A percentile compares a stretch with the other conserved stretches of the same genome.
Conservation (phyloP, 1,284 basidiomycete species). For the Trametes pubescens region DNA sequence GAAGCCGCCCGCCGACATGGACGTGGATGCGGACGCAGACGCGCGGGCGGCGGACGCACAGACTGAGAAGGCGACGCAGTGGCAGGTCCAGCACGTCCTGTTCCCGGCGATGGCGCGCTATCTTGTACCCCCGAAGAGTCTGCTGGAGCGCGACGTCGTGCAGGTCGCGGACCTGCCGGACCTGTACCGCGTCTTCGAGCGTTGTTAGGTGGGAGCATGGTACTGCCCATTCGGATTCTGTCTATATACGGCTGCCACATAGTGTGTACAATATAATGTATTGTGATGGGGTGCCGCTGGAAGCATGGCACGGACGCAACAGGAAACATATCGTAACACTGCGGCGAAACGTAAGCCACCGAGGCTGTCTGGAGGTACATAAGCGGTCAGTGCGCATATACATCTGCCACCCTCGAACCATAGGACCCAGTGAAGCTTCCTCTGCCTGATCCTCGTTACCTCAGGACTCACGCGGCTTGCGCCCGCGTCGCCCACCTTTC, state of each 20-base stretch:
- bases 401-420: background rate
- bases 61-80: constrained; percentile 63
- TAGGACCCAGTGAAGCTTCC: too few species aligned
- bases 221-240: background rate
- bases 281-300: background rate
- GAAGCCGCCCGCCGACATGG: constrained; percentile 35
- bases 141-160: constrained; percentile 80
- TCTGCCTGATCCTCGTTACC: too few species aligned
- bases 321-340: background rate
- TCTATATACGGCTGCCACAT: constrained; percentile 1
- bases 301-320: background rate
- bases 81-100: constrained; percentile 89
- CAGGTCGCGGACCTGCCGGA: constrained; percentile 90
- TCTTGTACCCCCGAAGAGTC: constrained; percentile 70
- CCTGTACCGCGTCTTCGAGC: constrained; percentile 90
- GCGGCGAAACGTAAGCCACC: background rate
- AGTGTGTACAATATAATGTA: background rate
- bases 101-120: constrained; percentile 86
- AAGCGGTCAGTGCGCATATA: background rate
- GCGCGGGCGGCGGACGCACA: background rate
- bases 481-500: too few species aligned
- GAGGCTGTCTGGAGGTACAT: constrained; percentile 1
- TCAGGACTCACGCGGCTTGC: too few species aligned
- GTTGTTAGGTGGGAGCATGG: constrained; percentile 62
- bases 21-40: background rate